phyloP scores from a whole-genome alignment of 2,329 filamentous ascomycete species.

The Fusarium duplospermum region DNA sequence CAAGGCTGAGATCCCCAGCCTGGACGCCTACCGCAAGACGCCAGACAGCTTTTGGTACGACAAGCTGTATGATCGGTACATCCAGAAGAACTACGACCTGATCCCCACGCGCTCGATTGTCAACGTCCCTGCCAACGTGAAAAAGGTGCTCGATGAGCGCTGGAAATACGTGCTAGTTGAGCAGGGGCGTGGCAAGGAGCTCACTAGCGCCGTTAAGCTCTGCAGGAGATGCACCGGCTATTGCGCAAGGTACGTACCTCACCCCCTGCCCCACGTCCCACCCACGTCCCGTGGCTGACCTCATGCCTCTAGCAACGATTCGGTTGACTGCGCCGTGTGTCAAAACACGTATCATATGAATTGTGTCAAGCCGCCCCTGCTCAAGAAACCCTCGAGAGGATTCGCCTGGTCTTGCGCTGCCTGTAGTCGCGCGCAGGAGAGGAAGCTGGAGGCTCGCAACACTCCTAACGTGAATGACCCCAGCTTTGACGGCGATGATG shows the following conservation, averaged over 20 bases:
- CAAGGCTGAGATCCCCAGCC: slow-evolving; percentile 82
- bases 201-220: slow-evolving; percentile 94
- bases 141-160: slow-evolving; percentile 93
- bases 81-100: slow-evolving; percentile 97
- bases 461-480: slow-evolving; percentile 81
- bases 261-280: slow-evolving; percentile 35
- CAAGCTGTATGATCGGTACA: slow-evolving; percentile 97
- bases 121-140: slow-evolving; percentile 95
- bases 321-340: slow-evolving; percentile 96
- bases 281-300: slow-evolving; percentile 40
- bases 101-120: slow-evolving; percentile 93
- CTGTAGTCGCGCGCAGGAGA: slow-evolving; percentile 95
- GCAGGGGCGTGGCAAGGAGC: slow-evolving; percentile 90
- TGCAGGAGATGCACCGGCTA: slow-evolving; percentile 94
- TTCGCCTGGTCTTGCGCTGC: slow-evolving; percentile 98
- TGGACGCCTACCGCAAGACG: slow-evolving; percentile 86
- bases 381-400: slow-evolving; percentile 96
- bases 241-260: slow-evolving; percentile 80
- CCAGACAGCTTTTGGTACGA: slow-evolving; percentile 97
- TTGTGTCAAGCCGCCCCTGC: slow-evolving; percentile 89
- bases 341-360: slow-evolving; percentile 98
- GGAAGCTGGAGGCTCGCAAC: slow-evolving; percentile 88
- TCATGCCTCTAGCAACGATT: slow-evolving; percentile 76
- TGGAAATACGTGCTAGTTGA: slow-evolving; percentile 98
- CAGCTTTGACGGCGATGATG: slow-evolving; percentile 73